Percentiles rank a stretch among this genome's conserved stretches.
Conservation (phyloP, 108 stramenopile species). For the Nannochloropsis gaditana region DNA sequence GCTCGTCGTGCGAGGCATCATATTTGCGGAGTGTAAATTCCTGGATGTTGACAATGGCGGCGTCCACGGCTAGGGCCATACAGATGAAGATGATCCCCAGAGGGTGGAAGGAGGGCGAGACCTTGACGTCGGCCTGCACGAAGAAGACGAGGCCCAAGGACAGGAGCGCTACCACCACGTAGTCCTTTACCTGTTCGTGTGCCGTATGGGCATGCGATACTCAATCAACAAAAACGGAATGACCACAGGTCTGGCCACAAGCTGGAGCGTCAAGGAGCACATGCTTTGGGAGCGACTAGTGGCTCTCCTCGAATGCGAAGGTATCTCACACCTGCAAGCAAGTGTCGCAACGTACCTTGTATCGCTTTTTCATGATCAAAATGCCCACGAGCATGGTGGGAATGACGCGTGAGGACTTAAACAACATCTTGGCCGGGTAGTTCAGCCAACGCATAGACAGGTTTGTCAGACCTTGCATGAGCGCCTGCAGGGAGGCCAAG, state of each 20-base stretch:
- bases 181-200: neutral
- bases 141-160: slow-evolving; percentile 24
- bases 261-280: neutral
- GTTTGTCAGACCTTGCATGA: slow-evolving; percentile 53
- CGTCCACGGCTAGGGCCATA: slow-evolving; percentile 39
- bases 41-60: slow-evolving; percentile 49
- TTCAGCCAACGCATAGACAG: slow-evolving; percentile 55
- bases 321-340: neutral
- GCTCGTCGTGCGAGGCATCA: slow-evolving; percentile 49
- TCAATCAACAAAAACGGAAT: neutral
- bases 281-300: neutral
- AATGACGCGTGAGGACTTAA: slow-evolving; percentile 42
- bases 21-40: slow-evolving; percentile 37
- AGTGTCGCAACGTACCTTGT: neutral
- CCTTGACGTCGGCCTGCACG: slow-evolving; percentile 9
- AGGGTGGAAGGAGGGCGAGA: slow-evolving; percentile 20
- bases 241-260: neutral
- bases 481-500: slow-evolving; percentile 45
- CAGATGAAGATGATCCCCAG: slow-evolving; percentile 24
- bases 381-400: slow-evolving; percentile 32
- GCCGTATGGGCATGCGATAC: no score
- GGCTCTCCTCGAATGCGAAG: no score
- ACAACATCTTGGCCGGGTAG: slow-evolving; percentile 57
- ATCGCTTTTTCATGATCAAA: slow-evolving; percentile 28
- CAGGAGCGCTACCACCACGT: slow-evolving; percentile 23